phyloP scores from a whole-genome alignment of 1,284 basidiomycete species.

The Coniferiporia weirii region DNA sequence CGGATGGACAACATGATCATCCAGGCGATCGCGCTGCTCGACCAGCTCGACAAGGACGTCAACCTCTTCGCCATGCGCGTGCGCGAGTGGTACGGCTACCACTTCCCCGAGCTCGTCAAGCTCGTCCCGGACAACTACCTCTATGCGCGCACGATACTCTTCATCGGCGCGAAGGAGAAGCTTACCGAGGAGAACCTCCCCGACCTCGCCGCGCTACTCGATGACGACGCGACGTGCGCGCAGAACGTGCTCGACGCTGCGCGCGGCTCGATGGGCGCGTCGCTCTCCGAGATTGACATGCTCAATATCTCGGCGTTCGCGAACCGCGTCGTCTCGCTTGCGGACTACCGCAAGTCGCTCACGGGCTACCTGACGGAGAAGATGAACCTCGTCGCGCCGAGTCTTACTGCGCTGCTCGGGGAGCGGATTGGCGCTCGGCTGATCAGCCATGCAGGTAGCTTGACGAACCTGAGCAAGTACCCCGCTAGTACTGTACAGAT shows the following conservation, averaged over 20 bases:
- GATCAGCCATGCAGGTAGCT: conserved; percentile 96
- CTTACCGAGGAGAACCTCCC: conserved; percentile 73
- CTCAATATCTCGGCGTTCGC: conserved; percentile 96
- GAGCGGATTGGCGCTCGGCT: conserved; percentile 94
- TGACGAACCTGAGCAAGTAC: conserved; percentile 97
- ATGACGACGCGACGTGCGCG: conserved; percentile 83
- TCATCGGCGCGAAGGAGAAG: conserved; percentile 89
- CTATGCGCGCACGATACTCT: conserved; percentile 84
- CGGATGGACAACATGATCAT: conserved; percentile 99
- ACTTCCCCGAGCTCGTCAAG: conserved; percentile 96
- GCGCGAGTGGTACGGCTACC: conserved; percentile 99
- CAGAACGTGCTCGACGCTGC: conserved; percentile 95
- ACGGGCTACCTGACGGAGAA: conserved; percentile 91
- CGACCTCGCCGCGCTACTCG: conserved; percentile 79
- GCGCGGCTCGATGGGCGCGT: conserved; percentile 92
- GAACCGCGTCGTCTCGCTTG: conserved; percentile 84
- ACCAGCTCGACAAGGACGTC: conserved; percentile 99
- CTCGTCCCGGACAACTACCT: conserved; percentile 94
- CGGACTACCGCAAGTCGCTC: conserved; percentile 92
- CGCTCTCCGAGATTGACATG: conserved; percentile 91
- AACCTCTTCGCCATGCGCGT: conserved; percentile 99
- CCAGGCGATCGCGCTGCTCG: conserved; percentile 96
- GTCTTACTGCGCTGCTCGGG: conserved; percentile 89
- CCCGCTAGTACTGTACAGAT: conserved; percentile 98
- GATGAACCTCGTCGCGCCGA: conserved; percentile 98